Percentiles rank a stretch among this genome's conserved stretches.
These are phyloP conservation scores for Juncus effusus DNA, from an alignment of 176 grass and related monocot genomes.

Conservation along the genomic window DNA sequence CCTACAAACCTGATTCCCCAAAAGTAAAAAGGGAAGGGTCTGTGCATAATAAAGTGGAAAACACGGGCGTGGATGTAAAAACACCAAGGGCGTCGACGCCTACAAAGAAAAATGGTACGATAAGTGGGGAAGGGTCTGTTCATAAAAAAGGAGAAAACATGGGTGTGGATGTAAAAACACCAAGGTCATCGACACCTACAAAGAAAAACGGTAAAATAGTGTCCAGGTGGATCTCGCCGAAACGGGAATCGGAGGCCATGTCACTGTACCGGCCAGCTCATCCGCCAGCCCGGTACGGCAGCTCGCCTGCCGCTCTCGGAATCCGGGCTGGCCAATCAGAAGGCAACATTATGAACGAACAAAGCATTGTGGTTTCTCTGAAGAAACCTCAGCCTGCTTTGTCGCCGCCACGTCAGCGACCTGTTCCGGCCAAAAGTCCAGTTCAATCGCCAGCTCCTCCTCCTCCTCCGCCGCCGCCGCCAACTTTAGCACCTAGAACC, in stretches of 20 bases:
- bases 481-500: constrained; percentile 19
- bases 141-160: too few relatives aligned
- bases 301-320: constrained; percentile 72
- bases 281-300: constrained; percentile 78
- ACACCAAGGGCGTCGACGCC: constrained; percentile 27
- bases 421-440: constrained; percentile 25
- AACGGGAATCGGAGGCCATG: constrained; percentile 55
- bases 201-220: constrained; percentile 64
- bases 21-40: constrained; percentile 48
- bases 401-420: constrained; percentile 26
- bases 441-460: neutral
- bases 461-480: constrained; percentile 39
- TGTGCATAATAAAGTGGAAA: constrained; percentile 48
- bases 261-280: constrained; percentile 61
- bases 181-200: constrained; percentile 36
- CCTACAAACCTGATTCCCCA: constrained; percentile 38
- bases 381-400: constrained; percentile 21
- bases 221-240: constrained; percentile 68
- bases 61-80: constrained; percentile 36
- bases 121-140: constrained; percentile 44
- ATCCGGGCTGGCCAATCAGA: constrained; percentile 43
- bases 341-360: neutral
- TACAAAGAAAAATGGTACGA: constrained; percentile 1
- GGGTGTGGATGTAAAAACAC: too few relatives aligned
- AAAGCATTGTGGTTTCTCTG: constrained; percentile 5